Evolutionary conservation across 2,329 filamentous ascomycete species (phyloP), one percentile per base, ranked within the genome.

Genomic region (Coccinonectria pachysandricola): DNA sequence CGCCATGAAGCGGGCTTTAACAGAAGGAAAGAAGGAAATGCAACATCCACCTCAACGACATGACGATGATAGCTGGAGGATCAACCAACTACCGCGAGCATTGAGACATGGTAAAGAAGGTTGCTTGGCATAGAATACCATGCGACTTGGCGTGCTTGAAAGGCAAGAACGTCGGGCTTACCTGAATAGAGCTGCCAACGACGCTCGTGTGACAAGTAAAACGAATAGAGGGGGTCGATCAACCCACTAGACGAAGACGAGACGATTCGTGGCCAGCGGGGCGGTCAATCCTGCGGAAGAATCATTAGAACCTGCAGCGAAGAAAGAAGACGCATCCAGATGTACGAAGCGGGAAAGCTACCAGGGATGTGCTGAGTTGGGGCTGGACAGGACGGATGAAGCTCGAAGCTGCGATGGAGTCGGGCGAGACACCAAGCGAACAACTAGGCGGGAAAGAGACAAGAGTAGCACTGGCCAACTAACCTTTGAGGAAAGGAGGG

Each of bases 401-500:
- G n/a, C n/a, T n/a, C n/a, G n/a, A n/a, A n/a, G n/a, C n/a, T n/a
- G n/a, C n/a, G n/a, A n/a, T n/a, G n/a, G n/a, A n/a, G n/a, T n/a
- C n/a, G n/a, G n/a, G n/a, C n/a, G n/a, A n/a, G n/a, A n/a, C n/a
- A n/a, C n/a, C n/a, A n/a, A n/a, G n/a, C n/a, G n/a, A n/a, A n/a
- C n/a, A n/a, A n/a, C n/a, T n/a, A n/a, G n/a, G n/a, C n/a, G n/a
- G n/a, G n/a, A n/a, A n/a, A n/a, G 31, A 34, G 31, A 32, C 27
- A 23, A 35, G 28, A 36, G 25, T 31, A 32, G 31, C 34, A 36
- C 34, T 32, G 25, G 27, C 31, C 31, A 25, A 22, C 30, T 21
- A 36, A 31, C 31, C 20, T 26, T 37, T 32, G 33, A 34, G 31
- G 39, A 32, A 32, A 40, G 44, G 38, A 30, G 34, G 35, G 24